Conservation (phyloP, 345 rosid genomes). For the Raphanus raphanistrum region DNA sequence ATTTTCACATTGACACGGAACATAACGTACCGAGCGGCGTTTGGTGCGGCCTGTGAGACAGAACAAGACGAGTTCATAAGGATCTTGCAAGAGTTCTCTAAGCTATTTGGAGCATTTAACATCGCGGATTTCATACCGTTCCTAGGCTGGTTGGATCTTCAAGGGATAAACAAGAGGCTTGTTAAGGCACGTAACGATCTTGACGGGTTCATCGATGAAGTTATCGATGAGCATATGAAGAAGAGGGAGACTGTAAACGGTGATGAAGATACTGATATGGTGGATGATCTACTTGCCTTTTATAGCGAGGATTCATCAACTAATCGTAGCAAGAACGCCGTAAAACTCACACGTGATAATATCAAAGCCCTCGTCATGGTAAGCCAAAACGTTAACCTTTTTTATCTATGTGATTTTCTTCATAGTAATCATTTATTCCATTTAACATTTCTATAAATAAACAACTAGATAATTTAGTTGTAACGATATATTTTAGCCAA, state of each 20-base stretch:
- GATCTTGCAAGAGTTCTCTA: conserved; percentile 88
- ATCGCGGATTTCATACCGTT: conserved; percentile 78
- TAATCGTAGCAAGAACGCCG: conserved; percentile 60
- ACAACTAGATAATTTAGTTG: background rate
- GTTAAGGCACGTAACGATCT: conserved; percentile 64
- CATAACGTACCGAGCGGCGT: conserved; percentile 78
- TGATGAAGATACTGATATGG: conserved; percentile 65
- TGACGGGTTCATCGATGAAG: conserved; percentile 71
- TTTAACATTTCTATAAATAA: no score
- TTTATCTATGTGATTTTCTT: background rate
- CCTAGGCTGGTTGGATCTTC: conserved; percentile 67
- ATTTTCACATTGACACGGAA: conserved; percentile 74
- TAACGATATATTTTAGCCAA: background rate
- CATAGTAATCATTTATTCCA: background rate
- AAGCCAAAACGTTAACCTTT: conserved; percentile 21
- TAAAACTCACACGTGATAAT: conserved; percentile 66
- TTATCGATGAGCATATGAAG: conserved; percentile 73
- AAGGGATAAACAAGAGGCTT: conserved; percentile 62
- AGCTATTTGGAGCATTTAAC: conserved; percentile 92
- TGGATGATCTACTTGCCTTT: conserved; percentile 80
- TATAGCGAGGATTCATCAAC: conserved; percentile 41
- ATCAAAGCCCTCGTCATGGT: conserved; percentile 98
- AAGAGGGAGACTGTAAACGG: conserved; percentile 32
- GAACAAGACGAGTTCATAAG: conserved; percentile 76
- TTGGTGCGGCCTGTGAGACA: conserved; percentile 57